Conservation (phyloP, 169 alveolate genomes). For the Eimeria necatrix region DNA sequence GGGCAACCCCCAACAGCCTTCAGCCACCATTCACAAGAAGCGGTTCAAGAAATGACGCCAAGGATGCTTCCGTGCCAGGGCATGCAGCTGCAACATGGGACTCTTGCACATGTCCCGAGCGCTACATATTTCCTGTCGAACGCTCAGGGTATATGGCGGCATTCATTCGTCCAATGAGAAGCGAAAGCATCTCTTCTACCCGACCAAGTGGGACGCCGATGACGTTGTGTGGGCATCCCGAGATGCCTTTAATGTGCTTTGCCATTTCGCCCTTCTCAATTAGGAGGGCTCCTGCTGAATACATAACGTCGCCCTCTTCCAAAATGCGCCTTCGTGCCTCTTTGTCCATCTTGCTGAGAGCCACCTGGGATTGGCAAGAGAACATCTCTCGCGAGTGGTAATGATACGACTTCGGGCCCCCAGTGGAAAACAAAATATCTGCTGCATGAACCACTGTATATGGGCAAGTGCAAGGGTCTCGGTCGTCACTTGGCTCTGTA, state of each 20-base stretch:
- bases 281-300: constrained; percentile 66
- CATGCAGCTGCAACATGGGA: too few species aligned
- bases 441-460: constrained; percentile 64
- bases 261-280: constrained; percentile 68
- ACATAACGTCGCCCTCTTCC: constrained; percentile 68
- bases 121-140: too few species aligned
- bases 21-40: too few species aligned
- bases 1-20: too few species aligned
- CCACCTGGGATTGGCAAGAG: constrained; percentile 27
- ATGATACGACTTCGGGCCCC: constrained; percentile 50
- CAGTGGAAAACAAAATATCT: constrained; percentile 11
- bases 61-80: too few species aligned
- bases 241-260: constrained; percentile 28
- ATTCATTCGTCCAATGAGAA: constrained; percentile 5
- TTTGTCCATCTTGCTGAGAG: not conserved
- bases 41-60: too few species aligned
- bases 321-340: constrained; percentile 52
- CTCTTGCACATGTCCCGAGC: too few species aligned
- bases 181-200: constrained; percentile 16
- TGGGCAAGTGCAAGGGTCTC: constrained; percentile 30
- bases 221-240: constrained; percentile 69
- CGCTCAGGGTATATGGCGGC: too few species aligned
- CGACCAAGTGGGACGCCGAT: constrained; percentile 48
- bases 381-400: constrained; percentile 47
- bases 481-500: not conserved